Percentiles rank a stretch among this genome's conserved stretches.
phyloP scores from a whole-genome alignment of 805 yeast species.

The Cyberlindnera misumaiensis region DNA sequence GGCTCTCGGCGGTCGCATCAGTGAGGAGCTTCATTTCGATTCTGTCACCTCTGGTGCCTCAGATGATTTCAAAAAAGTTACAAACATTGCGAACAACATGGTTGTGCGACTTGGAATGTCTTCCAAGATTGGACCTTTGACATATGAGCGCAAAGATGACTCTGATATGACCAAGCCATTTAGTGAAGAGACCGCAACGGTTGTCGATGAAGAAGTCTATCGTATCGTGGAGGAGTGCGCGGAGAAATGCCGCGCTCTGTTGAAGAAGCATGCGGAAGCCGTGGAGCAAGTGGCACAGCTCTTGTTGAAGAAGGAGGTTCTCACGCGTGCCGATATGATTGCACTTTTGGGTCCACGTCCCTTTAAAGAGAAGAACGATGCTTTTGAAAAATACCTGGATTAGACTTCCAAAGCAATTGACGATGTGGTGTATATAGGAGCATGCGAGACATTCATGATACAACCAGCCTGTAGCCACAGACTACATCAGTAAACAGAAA shows the following conservation, averaged over 20 bases:
- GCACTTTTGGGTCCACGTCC: conserved; percentile 86
- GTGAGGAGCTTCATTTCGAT: conserved; percentile 87
- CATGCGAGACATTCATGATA: neutral
- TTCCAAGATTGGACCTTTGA: conserved; percentile 66
- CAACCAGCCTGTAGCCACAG: no score
- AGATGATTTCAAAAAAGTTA: conserved; percentile 94
- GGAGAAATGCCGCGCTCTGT: conserved; percentile 56
- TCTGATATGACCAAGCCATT: conserved; percentile 76
- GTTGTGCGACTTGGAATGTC: conserved; percentile 92
- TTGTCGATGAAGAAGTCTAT: conserved; percentile 79
- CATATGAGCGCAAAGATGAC: conserved; percentile 63
- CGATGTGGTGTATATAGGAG: neutral
- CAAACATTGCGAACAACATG: conserved; percentile 90
- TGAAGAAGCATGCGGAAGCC: conserved; percentile 63
- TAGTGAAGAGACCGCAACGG: conserved; percentile 77
- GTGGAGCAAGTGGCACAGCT: conserved; percentile 86
- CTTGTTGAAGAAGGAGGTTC: conserved; percentile 76
- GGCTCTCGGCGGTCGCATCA: conserved; percentile 96
- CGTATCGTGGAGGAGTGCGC: conserved; percentile 74
- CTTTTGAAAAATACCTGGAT: conserved; percentile 69
- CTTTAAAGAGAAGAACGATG: conserved; percentile 84
- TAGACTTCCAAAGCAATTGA: conserved; percentile 7
- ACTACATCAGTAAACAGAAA: no score
- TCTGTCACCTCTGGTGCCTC: conserved; percentile 96
- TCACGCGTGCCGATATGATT: conserved; percentile 92